A percentile compares a stretch with the other conserved stretches of the same genome.
These are phyloP conservation scores for Pterula multifida DNA, from an alignment of 1,284 basidiomycete genomes.

Conservation along the genomic window DNA sequence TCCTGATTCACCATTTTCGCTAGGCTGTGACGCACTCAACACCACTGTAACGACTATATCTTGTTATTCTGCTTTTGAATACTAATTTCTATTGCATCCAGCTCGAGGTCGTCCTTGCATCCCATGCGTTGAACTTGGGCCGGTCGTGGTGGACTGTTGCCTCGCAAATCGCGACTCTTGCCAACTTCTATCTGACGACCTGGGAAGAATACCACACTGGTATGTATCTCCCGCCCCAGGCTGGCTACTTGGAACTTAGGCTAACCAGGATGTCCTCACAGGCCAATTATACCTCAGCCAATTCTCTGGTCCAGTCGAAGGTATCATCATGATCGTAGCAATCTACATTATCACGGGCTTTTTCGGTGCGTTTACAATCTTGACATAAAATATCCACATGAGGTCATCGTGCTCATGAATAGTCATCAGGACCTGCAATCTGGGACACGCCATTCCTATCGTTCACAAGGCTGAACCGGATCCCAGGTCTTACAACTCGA, in stretches of 20 bases:
- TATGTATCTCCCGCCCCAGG: conserved; percentile 17
- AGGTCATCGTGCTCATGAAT: too few species aligned
- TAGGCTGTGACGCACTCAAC: conserved; percentile 86
- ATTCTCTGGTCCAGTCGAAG: conserved; percentile 95
- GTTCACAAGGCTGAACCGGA: conserved; percentile 41
- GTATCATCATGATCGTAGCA: conserved; percentile 77
- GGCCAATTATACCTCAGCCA: conserved; percentile 84
- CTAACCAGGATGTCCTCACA: conserved; percentile 13
- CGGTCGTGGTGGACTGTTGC: conserved; percentile 94
- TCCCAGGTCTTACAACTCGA: conserved; percentile 32
- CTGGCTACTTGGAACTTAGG: too few species aligned
- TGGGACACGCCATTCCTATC: conserved; percentile 74
- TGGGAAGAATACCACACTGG: conserved; percentile 99
- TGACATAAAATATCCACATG: too few species aligned
- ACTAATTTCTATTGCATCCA: conserved; percentile 18
- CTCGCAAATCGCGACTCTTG: conserved; percentile 76
- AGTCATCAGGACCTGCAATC: conserved; percentile 52
- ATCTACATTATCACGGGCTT: conserved; percentile 76
- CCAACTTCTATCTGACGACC: conserved; percentile 92
- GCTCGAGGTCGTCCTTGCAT: conserved; percentile 76
- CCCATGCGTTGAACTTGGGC: conserved; percentile 84
- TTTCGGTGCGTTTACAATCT: conserved; percentile 35
- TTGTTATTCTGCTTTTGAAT: neutral
- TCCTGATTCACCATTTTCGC: neutral
- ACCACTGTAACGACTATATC: conserved; percentile 56